Evolutionary conservation across 2,329 filamentous ascomycete species (phyloP), one percentile per base, ranked within the genome.

Genomic region (Colletotrichum kahawae): DNA sequence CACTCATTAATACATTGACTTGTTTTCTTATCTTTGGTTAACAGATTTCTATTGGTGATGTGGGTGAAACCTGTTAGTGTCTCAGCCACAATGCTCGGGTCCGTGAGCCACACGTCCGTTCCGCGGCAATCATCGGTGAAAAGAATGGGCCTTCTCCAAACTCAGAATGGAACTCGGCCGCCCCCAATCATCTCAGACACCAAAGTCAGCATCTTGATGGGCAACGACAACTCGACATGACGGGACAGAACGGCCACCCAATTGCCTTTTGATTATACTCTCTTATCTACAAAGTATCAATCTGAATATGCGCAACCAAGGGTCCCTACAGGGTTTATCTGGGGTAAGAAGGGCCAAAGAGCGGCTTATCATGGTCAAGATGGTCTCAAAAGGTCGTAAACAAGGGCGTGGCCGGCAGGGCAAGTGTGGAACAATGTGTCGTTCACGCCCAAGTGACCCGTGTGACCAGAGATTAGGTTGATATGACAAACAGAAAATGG

Each of bases 401-500:
- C 64, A 69, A 76, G 64, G 74, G 48, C 70, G 29, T 33, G 70
- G 65, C 48, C 54, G 24, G 67, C 67, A 34, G n/a, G 1, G 36
- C 9, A 29, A 48, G 51, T 13, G 63, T 29, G 43, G 14, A 69
- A 48, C 34, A 24, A 54, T 31, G 21, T 69, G 62, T 65, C 38
- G 62, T 64, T 36, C 21, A 54, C 27, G 31, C 73, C 54, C 16
- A 43, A 67, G 33, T 16, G 31, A 34, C 60, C 68, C 72, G 68
- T 62, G 71, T 76, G 74, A 76, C 74, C 74, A 64, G 67, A 71
- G 74, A 74, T 70, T 62, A 65, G 63, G 60, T 57, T 77, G 71
- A 66, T 75, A 70, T 77, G 76, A 77, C 74, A 77, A 77, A 77
- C 67, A 75, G 76, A 77, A 77, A 21, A 77, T 63, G 62, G 63